Percentiles rank a stretch among this genome's conserved stretches.
These are phyloP conservation scores for Phyllosticta capitalensis DNA, from an alignment of 2,329 filamentous ascomycete species.

Conservation along the genomic window DNA sequence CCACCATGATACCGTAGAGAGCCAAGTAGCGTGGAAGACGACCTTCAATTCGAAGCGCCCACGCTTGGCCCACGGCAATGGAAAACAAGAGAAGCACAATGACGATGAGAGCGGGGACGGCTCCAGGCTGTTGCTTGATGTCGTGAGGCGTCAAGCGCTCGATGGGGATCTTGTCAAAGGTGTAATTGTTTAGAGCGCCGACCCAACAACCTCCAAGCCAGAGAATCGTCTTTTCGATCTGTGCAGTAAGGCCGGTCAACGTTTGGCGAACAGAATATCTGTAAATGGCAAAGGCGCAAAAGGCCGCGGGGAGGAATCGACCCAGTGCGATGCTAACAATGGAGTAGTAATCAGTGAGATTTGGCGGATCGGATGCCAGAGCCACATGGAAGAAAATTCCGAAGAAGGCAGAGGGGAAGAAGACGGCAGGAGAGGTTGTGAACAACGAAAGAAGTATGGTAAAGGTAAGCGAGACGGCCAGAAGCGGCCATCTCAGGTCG, in stretches of 20 bases:
- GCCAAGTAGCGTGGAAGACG: constrained; percentile 68
- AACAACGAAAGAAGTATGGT: constrained; percentile 71
- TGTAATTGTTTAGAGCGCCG: constrained; percentile 87
- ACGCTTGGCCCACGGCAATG: constrained; percentile 68
- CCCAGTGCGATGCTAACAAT: constrained; percentile 71
- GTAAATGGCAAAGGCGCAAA: constrained; percentile 81
- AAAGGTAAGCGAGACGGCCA: constrained; percentile 73
- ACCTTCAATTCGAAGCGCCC: constrained; percentile 77
- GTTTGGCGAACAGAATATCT: constrained; percentile 69
- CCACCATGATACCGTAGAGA: constrained; percentile 62
- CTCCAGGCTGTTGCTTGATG: constrained; percentile 79
- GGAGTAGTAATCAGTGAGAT: constrained; percentile 53
- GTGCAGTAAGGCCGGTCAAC: constrained; percentile 63
- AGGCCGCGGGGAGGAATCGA: constrained; percentile 76
- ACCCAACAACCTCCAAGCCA: constrained; percentile 90
- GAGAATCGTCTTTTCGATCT: constrained; percentile 80
- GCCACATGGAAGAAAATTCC: constrained; percentile 85
- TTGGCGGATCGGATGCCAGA: constrained; percentile 78
- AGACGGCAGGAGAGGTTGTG: constrained; percentile 65
- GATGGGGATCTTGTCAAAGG: constrained; percentile 88
- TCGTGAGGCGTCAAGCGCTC: constrained; percentile 86
- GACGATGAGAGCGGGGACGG: constrained; percentile 68
- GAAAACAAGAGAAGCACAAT: constrained; percentile 62
- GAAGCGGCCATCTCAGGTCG: constrained; percentile 75
- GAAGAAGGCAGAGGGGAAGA: constrained; percentile 76